phyloP scores from a whole-genome alignment of 495 filamentous ascomycete species.

The Penicillium diatomitis region DNA sequence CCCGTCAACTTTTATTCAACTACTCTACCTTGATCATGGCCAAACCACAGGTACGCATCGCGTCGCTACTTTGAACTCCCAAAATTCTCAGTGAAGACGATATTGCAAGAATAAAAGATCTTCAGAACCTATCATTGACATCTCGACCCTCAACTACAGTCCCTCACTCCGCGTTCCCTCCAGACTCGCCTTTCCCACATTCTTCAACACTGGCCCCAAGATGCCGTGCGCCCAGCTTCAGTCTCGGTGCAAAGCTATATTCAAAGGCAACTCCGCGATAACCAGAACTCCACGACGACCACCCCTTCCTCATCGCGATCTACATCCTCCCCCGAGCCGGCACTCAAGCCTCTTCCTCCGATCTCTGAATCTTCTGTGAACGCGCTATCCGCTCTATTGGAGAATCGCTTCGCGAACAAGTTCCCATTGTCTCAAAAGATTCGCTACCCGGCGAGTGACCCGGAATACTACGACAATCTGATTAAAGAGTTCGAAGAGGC shows the following conservation, averaged over 20 bases:
- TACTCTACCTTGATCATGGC: conserved; percentile 15
- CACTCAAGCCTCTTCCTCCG: conserved; percentile 13
- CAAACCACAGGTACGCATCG: conserved; percentile 19
- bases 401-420: conserved; percentile 60
- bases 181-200: conserved; percentile 45
- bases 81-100: not conserved
- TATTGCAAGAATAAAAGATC: not conserved
- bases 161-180: conserved; percentile 44
- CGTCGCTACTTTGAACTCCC: not conserved
- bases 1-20: not conserved
- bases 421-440: conserved; percentile 56
- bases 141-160: conserved; percentile 2
- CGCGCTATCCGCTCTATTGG: conserved; percentile 64
- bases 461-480: conserved; percentile 66
- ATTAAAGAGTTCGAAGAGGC: conserved; percentile 65
- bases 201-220: conserved; percentile 68
- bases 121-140: conserved; percentile 1
- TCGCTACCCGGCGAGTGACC: conserved; percentile 62
- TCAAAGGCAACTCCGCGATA: conserved; percentile 45
- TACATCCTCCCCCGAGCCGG: conserved; percentile 10
- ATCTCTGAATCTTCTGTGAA: conserved; percentile 55
- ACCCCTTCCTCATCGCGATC: conserved; percentile 4
- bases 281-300: conserved; percentile 2
- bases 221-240: conserved; percentile 62
- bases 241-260: conserved; percentile 66